These are phyloP conservation scores for Echria macrotheca DNA, from an alignment of 495 filamentous ascomycete genomes.

Conservation along the genomic window DNA sequence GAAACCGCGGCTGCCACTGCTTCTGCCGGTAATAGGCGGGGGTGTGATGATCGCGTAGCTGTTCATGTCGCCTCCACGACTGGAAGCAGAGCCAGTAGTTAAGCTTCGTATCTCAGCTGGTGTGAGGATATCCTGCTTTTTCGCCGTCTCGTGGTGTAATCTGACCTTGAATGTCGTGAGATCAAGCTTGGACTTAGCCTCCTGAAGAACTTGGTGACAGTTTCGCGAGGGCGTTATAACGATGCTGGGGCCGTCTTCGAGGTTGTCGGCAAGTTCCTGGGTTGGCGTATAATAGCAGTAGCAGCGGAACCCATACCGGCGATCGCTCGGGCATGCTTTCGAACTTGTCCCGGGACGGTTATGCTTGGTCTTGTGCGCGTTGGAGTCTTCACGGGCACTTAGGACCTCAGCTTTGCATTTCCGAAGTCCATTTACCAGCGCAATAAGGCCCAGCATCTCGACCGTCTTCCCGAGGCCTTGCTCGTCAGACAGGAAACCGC, in stretches of 20 bases:
- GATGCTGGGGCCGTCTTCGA: slow-evolving; percentile 21
- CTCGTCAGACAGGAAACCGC: slow-evolving; percentile 24
- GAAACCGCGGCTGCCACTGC: neutral
- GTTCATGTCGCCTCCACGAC: too few species aligned
- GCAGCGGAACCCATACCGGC: slow-evolving; percentile 18
- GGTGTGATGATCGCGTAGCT: slow-evolving; percentile 16
- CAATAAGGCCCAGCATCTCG: slow-evolving; percentile 22
- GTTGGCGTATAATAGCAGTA: slow-evolving; percentile 21
- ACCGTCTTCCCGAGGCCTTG: slow-evolving; percentile 28
- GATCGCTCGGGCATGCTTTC: slow-evolving; percentile 14
- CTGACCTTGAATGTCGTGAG: slow-evolving; percentile 17
- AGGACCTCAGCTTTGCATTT: slow-evolving; percentile 16
- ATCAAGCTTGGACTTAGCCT: slow-evolving; percentile 24
- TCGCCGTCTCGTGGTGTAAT: neutral
- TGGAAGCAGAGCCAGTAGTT: too few species aligned
- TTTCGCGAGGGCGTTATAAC: slow-evolving; percentile 16
- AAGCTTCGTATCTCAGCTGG: slow-evolving; percentile 5
- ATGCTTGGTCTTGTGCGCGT: slow-evolving; percentile 6
- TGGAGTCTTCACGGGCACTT: slow-evolving; percentile 1
- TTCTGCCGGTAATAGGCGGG: slow-evolving; percentile 4
- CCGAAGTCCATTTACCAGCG: slow-evolving; percentile 13
- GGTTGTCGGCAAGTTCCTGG: slow-evolving; percentile 16
- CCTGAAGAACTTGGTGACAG: slow-evolving; percentile 11
- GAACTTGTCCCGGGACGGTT: neutral
- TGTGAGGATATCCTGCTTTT: slow-evolving; percentile 15